A percentile compares a stretch with the other conserved stretches of the same genome.
These are phyloP conservation scores for Venturiaceae sp. DNA, from an alignment of 2,329 filamentous ascomycete genomes.

Conservation along the genomic window DNA sequence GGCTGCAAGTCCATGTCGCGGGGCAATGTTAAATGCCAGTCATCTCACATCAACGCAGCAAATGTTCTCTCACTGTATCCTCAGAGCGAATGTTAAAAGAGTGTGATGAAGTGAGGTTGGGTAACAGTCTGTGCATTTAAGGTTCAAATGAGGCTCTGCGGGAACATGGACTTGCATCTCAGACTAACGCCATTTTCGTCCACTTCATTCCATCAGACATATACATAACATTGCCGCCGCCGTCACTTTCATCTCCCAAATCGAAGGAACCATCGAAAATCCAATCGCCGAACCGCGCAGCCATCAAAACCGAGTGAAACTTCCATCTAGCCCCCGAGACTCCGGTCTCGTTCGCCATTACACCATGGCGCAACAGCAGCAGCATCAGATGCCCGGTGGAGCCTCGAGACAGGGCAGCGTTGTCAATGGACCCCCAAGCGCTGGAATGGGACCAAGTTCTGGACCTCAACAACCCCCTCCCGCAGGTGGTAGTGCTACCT, in stretches of 20 bases:
- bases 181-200: not conserved
- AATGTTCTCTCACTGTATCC: not conserved
- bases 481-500: conserved; percentile 44
- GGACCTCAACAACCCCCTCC: conserved; percentile 37
- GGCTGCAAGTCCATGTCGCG: not conserved
- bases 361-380: not conserved
- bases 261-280: not conserved
- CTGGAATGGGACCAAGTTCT: conserved; percentile 21
- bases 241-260: not conserved
- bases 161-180: not conserved
- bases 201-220: not conserved
- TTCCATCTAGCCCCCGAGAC: not conserved
- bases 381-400: conserved; percentile 19
- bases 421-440: conserved; percentile 30
- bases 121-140: not conserved
- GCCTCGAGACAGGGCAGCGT: conserved; percentile 28
- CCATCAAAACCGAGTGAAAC: not conserved
- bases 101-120: not conserved
- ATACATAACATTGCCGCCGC: not conserved
- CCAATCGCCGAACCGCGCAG: not conserved
- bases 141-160: too few species aligned
- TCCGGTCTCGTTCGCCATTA: not conserved
- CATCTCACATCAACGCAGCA: not conserved
- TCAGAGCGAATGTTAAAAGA: not conserved
- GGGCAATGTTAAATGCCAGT: not conserved